These are phyloP conservation scores for Aspergillus hiratsukae DNA, from an alignment of 2,329 filamentous ascomycete genomes.

Conservation along the genomic window DNA sequence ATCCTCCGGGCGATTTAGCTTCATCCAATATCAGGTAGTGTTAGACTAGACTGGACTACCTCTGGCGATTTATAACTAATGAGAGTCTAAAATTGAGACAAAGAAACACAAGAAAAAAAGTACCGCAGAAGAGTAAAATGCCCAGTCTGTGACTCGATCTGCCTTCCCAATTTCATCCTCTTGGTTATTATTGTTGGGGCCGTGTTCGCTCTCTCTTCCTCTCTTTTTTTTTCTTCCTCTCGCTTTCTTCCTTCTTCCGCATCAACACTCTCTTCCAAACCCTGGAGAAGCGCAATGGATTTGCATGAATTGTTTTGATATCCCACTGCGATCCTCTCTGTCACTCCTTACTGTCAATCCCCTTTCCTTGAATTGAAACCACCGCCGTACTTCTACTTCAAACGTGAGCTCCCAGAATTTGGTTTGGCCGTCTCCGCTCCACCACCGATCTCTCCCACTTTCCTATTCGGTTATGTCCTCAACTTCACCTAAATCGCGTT, in stretches of 20 bases:
- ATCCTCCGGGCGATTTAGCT: background rate
- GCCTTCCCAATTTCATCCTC: conserved; percentile 1
- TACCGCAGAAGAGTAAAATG: background rate
- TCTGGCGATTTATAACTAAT: background rate
- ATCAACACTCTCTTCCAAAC: background rate
- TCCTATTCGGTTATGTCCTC: background rate
- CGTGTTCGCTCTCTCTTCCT: background rate
- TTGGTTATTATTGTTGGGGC: background rate
- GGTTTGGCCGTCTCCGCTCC: background rate
- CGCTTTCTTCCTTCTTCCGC: conserved; percentile 1
- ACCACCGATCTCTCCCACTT: background rate
- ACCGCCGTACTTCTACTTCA: background rate
- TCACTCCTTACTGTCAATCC: background rate
- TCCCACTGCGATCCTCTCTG: background rate
- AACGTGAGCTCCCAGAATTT: background rate
- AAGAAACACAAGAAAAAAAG: background rate
- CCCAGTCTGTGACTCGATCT: background rate
- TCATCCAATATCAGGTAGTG: background rate
- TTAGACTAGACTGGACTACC: background rate
- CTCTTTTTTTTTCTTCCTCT: background rate
- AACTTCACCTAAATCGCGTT: background rate
- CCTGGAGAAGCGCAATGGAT: background rate
- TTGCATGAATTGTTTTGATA: background rate
- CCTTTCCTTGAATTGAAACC: background rate
- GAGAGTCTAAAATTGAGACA: background rate